Evolutionary conservation across 2,329 filamentous ascomycete genomes (phyloP).

Genomic region (Gyromitra esculenta): DNA sequence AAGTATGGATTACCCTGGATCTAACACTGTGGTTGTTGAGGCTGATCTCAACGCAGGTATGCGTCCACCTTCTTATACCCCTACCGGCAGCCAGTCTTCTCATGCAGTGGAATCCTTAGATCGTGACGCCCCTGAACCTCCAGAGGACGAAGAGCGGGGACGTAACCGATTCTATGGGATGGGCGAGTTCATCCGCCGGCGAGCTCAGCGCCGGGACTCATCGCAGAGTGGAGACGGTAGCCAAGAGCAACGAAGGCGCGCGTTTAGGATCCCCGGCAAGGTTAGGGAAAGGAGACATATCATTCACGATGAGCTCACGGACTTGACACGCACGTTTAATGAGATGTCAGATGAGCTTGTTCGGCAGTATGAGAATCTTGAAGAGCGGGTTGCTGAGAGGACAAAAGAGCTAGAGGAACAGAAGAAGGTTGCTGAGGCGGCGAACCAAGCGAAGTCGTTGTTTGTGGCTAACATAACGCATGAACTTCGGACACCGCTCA

Average conservation of each 20-base stretch:
- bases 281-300: slow-evolving; percentile 79
- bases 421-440: slow-evolving; percentile 83
- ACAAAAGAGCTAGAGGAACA: slow-evolving; percentile 88
- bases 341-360: slow-evolving; percentile 91
- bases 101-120: slow-evolving; percentile 28
- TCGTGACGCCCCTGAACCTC: slow-evolving; percentile 19
- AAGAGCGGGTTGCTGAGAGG: slow-evolving; percentile 83
- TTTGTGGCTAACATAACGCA: slow-evolving; percentile 95
- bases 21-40: slow-evolving; percentile 61
- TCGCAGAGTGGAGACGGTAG: slow-evolving; percentile 55
- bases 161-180: slow-evolving; percentile 47
- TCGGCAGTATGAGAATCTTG: slow-evolving; percentile 84
- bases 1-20: slow-evolving; percentile 62
- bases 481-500: slow-evolving; percentile 91
- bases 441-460: slow-evolving; percentile 94
- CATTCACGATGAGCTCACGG: slow-evolving; percentile 77
- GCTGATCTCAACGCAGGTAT: slow-evolving; percentile 63
- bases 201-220: slow-evolving; percentile 44
- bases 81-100: slow-evolving; percentile 36
- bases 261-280: slow-evolving; percentile 85
- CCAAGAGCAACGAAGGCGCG: slow-evolving; percentile 60
- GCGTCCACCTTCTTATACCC: slow-evolving; percentile 53
- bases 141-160: slow-evolving; percentile 41
- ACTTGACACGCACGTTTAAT: slow-evolving; percentile 86
- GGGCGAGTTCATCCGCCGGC: slow-evolving; percentile 46